phyloP scores from a whole-genome alignment of 2,329 filamentous ascomycete genomes.

The Blumeriella jaapii region DNA sequence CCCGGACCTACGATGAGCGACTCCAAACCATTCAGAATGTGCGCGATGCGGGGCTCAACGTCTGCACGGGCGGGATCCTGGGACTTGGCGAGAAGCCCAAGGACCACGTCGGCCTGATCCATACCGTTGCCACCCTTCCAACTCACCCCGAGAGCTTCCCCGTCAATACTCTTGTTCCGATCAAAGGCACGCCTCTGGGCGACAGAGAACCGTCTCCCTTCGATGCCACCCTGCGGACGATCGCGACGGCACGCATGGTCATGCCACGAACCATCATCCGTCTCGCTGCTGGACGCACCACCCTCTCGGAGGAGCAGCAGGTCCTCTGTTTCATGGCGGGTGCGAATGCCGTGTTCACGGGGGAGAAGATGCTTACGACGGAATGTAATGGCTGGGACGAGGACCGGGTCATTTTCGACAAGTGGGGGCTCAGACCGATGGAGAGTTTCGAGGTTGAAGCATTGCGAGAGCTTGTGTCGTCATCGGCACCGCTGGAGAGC shows the following conservation, averaged over 20 bases:
- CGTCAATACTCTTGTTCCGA: conserved; percentile 82
- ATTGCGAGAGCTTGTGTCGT: conserved; percentile 15
- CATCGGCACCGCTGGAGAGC: conserved; percentile 10
- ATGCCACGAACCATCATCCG: conserved; percentile 82
- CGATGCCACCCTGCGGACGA: conserved; percentile 66
- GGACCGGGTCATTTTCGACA: conserved; percentile 71
- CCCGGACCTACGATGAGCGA: conserved; percentile 77
- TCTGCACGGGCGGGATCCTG: conserved; percentile 82
- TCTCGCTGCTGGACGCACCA: conserved; percentile 73
- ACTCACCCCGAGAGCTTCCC: conserved; percentile 82
- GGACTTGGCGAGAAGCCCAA: conserved; percentile 69
- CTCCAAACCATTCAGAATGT: conserved; percentile 70
- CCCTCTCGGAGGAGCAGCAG: conserved; percentile 80
- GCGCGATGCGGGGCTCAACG: conserved; percentile 75
- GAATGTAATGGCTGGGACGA: conserved; percentile 88
- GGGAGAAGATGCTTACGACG: conserved; percentile 91
- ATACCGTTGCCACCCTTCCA: conserved; percentile 72
- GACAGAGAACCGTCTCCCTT: conserved; percentile 64
- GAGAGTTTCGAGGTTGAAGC: conserved; percentile 28
- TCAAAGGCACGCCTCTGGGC: conserved; percentile 78
- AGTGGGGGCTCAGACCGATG: conserved; percentile 78
- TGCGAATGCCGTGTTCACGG: conserved; percentile 89
- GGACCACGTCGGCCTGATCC: conserved; percentile 72
- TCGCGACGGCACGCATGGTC: conserved; percentile 71
- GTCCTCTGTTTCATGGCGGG: conserved; percentile 82